phyloP scores from a whole-genome alignment of 202 grass and related monocot species.

The Eragrostis tef region DNA sequence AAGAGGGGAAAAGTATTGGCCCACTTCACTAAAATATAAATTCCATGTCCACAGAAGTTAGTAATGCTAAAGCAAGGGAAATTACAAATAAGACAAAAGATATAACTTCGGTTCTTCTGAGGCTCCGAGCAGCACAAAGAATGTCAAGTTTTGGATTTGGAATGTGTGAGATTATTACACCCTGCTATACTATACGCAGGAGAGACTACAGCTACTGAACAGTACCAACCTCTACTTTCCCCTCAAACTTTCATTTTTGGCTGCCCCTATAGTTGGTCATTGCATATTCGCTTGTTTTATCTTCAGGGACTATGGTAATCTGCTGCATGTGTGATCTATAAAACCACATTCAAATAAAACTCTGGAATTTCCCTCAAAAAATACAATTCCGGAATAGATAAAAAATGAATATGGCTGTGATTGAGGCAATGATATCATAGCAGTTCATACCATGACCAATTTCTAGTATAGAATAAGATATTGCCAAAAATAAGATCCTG shows the following conservation, averaged over 20 bases:
- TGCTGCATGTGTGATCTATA: background rate
- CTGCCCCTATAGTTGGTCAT: constrained; percentile 7
- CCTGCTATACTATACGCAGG: background rate
- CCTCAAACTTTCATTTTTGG: background rate
- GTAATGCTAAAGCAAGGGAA: background rate
- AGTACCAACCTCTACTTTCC: background rate
- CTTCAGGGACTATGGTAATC: constrained; percentile 2
- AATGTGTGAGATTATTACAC: constrained; percentile 5
- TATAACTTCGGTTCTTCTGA: constrained; percentile 31
- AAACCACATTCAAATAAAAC: background rate
- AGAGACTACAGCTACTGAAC: constrained; percentile 3
- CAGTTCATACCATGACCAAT: background rate
- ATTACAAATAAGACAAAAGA: constrained; percentile 10
- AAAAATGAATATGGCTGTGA: background rate
- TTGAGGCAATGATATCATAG: constrained; percentile 1
- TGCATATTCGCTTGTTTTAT: constrained; percentile 30
- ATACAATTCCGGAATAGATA: background rate
- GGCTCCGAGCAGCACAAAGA: constrained; percentile 1
- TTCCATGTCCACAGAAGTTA: background rate
- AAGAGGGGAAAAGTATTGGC: background rate
- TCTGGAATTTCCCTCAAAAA: background rate
- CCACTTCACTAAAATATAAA: background rate
- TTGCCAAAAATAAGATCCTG: constrained; percentile 24
- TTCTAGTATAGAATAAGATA: background rate
- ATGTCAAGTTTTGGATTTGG: background rate